Evolutionary conservation across 2,329 filamentous ascomycete genomes (phyloP), one percentile per base, ranked within the genome.

Genomic region (Botrytis medusae): DNA sequence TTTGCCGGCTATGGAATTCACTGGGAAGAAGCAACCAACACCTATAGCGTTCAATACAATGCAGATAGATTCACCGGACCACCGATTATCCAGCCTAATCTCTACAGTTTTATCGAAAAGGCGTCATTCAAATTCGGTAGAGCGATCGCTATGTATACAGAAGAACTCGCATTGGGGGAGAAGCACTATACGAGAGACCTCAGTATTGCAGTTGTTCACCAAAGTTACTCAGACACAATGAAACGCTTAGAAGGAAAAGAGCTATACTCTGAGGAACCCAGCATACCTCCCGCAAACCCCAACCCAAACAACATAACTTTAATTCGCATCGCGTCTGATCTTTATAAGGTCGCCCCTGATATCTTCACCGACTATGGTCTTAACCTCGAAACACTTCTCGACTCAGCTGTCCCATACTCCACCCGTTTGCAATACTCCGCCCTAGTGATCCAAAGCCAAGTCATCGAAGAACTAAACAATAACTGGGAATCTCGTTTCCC

Each of bases 401-500:
- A 69, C 14, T 40, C 63, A n/a, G 22, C 71, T 9, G 72, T 76
- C 22, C 44, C 44, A 40, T 72, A 61, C 1, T 46, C 75, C 20
- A 34, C 44, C 16, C 42, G 48, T 5, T 40, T 29, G 25, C 22
- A 37, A 48, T 61, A 60, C 32, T 54, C 62, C 12, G 63, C 48
- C 8, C 34, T 69, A 12, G 40, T 69, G n/a, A 42, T 72, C 4
- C 63, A 69, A 63, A 76, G 76, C 65, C 75, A 80, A 65, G 73
- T 79, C n/a, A 32, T 80, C 4, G 76, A 79, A 48, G 79, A 80
- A 61, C 25, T 74, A 10, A 78, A 76, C 69, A 79, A 80, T 46
- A 78, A 78, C 42, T 79, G 78, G 75, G 79, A 80, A 48, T 70
- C 74, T 7, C 63, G 75, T 4, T 79, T 79, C 48, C 77, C 78